Base-by-base conservation (phyloP, 306 rosid genomes). In the Prunus kanzakura region DNA sequence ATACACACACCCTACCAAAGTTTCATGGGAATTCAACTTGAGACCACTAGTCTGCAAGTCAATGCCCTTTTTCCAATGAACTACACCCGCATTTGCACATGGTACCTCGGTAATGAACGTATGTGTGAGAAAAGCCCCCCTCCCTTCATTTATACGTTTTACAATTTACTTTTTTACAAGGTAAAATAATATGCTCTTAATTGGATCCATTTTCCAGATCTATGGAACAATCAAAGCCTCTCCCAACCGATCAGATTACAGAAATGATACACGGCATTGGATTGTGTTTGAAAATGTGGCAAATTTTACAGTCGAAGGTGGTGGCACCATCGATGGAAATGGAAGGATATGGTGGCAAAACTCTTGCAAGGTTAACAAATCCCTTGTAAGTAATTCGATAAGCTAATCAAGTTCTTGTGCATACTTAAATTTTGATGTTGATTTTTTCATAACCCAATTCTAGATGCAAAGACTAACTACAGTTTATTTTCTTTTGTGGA, bases 311-410 rank as follows among this genome's bases (percentile, higher is more conserved):
- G 91, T 93, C 69, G 78, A 86, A 82, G 96, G 97, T 62, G 87
- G 85, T 19, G 96, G 97, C 41, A 82, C 77, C 43, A 74, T 93
- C 87, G 23, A 93, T 77, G 97, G 98, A 29, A 93, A 91, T 76
- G 98, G 98, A 10, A 86, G 46, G 76, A 87, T n/a, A 54, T 93
- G 97, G 98, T 93, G 98, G 98, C 19, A 19, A 11, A 88, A 78
- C 23, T 93, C 98, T 80, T 91, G 98, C 89, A 93, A 93, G 87
- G 69, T 81, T 62, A 72, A 93, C 74, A 6, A 84, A 71, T 64
- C 15, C n/a, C 87, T 76, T 56, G 98, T 93, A 76, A 78, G 89
- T 66, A 13, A 20, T 47, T 16, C 56, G 25, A 60, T 25, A 32
- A 41, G 8, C 47, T 20, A 45, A 67, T 73, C 2, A 5, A 68